Conservation (phyloP, 169 alveolate genomes). For the Plasmodium inui region DNA sequence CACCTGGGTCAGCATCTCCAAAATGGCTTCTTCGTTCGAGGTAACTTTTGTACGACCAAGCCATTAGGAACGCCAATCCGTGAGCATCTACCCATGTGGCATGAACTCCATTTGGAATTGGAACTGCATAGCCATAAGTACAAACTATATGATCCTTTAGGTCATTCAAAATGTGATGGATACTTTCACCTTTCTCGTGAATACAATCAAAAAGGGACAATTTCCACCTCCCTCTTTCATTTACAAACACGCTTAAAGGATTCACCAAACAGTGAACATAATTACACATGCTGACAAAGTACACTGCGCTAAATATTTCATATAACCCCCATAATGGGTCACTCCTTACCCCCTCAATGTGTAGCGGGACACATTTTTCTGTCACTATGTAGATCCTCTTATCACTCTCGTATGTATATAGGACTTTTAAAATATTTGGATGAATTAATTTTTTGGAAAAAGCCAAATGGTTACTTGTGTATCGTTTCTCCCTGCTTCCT, state of each 20-base stretch:
- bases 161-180: background rate
- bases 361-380: constrained; percentile 82
- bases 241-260: constrained; percentile 78
- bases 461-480: constrained; percentile 76
- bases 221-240: constrained; percentile 74
- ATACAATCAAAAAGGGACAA: constrained; percentile 79
- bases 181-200: constrained; percentile 75
- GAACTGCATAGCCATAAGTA: constrained; percentile 12
- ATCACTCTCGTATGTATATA: constrained; percentile 78
- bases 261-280: constrained; percentile 77
- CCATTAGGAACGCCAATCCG: constrained; percentile 36
- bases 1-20: background rate
- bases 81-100: constrained; percentile 19
- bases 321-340: constrained; percentile 20
- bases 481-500: constrained; percentile 49
- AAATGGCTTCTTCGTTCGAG: background rate
- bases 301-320: constrained; percentile 78
- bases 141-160: constrained; percentile 33
- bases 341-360: constrained; percentile 59
- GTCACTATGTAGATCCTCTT: constrained; percentile 82
- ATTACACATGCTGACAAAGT: constrained; percentile 79
- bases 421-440: constrained; percentile 81
- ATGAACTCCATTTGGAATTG: constrained; percentile 14
- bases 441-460: constrained; percentile 78
- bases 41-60: constrained; percentile 52